Base-by-base conservation (phyloP, 331 rosid species). In the Cydonia oblonga region DNA sequence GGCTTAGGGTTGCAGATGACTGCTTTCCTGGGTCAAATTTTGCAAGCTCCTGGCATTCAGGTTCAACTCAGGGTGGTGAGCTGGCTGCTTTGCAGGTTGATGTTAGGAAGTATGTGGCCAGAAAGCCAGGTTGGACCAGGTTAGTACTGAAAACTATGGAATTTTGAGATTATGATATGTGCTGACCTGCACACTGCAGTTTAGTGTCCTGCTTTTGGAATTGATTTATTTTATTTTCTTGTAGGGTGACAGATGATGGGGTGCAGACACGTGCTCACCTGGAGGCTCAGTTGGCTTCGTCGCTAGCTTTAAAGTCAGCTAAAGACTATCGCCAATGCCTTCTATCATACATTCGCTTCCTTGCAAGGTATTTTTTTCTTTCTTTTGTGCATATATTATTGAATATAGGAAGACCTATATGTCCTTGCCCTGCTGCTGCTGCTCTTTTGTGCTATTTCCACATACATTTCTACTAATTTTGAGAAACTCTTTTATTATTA, bases 91-190 rank as follows among this genome's bases (percentile, higher is more conserved):
- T 95, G 85, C 99, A 95, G 89, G 92, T 95, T 73, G 99, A 95
- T 79, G 90, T 91, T 70, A 82, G 96, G 88, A 95, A 95, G 81
- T 95, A 91, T 83, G 78, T 95, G 83, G 96, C 99, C 46, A 86
- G 99, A 54, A 95, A 91, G 82, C 99, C 99, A n/a, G 99, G 96
- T 83, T 95, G 97, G 99, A 88, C 93, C 73, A 93, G 99, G 99
- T 95, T 20, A 72, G 97, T 82, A 72, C 75, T 66, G 54, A 49
- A 6, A 66, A 49, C 53, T 16, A 60, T 57, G 49, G 29, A 58
- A 25, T 26, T 18, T 19, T 29, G 28, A 59, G 44, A 59, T 20
- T 7, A 57, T 38, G 6, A 18, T 18, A 24, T 58, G n/a, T 42
- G 28, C 42, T 40, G 66, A 35, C n/a, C 22, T 54, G 16, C 26